Base-by-base conservation (phyloP, 495 filamentous ascomycete species). In the Elasticomyces elasticus region DNA sequence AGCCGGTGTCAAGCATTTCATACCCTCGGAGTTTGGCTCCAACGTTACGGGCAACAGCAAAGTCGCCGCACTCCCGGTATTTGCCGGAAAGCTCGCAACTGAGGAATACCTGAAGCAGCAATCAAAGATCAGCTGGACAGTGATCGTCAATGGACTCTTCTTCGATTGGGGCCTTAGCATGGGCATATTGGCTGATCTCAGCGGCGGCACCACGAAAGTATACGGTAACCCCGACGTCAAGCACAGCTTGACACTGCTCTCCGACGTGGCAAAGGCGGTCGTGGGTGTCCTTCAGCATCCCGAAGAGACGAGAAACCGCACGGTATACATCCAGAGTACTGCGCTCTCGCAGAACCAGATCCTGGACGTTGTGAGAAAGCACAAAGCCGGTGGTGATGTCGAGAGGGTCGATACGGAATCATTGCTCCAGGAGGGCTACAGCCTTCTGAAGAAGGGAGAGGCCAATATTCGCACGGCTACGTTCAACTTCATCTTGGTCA, bases 1-100 rank as follows among this genome's bases (percentile, higher is more conserved):
- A 11, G 68, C 66, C 10, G 66, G 69, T 15, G 69, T 70, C n/a
- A 67, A 68, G 56, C 61, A 63, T 23, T 67, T 71, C 56, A 54
- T 71, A 2, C 68, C 69, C 7, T 61, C 54, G 35, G 69, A 71
- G 46, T 71, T 60, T 47, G 69, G 69, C 9, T 57, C 62, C 25
- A 67, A 69, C 56, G 69, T 56, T 28, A 56, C 61, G 22, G 19
- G 11, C 11, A 11, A 6, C 24, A 5, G 9, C 20, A 23, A 27
- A 12, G 11, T 5, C 11, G 7, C 7, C 19, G 19, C 12, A 9
- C 19, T 48, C 11, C 44, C 44, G 9, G 44, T 28, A 7, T 48
- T 25, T 19, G 25, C 5, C 11, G 7, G 11, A 11, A 48, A 48
- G 44, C 6, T 25, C 5, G 10, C 24, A 20, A 19, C 19, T 5